Evolutionary conservation across 169 alveolate genomes (phyloP), one percentile per base, ranked within the genome.

Genomic region (Cryptosporidium sp.): DNA sequence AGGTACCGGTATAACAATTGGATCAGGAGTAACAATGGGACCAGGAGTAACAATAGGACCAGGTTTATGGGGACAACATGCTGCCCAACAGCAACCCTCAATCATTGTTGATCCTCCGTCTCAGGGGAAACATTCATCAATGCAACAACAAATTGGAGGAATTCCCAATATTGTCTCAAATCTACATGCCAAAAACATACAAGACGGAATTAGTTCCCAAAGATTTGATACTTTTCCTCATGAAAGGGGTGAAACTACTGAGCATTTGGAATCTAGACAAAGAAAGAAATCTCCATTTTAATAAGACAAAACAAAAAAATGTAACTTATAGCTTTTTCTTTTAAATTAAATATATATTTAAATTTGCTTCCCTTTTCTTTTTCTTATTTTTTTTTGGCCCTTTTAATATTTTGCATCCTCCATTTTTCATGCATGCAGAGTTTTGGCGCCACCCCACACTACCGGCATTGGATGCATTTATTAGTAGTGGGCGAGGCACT

Each of bases 401-500:
- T 6, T 48, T 48, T 16, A 31, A 14, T 48, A 9, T 14, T 48
- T 14, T 14, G 21, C 21, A 48, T 2, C 23, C 21, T 48, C 21
- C 3, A 9, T 10, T 5, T 48, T 26, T 56, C 0, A 56, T 56
- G 67, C 67, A 56, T 56, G 67, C 67, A 56, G 35, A 5, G 0
- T 48, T 48, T 48, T 56, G 67, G 67, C 67, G 67, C 67, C 67
- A 56, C 67, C 67, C 67, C 67, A 56, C 67, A 56, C 37, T n/a
- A 1, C 37, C 67, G 67, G 67, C 67, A 56, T 56, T 21, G 10
- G 67, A 56, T 56, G 67, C 67, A 56, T 56, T 56, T 56, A 26
- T 23, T n/a, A 56, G 4, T 56, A 56, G 67, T 23, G 67, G 65
- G 67, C 67, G 67, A 23, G 67, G 67, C 16, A 23, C 16, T 26